A percentile compares a stretch with the other conserved stretches of the same genome.
These are phyloP conservation scores for Suillus subaureus DNA, from an alignment of 768 basidiomycete genomes.

Conservation along the genomic window DNA sequence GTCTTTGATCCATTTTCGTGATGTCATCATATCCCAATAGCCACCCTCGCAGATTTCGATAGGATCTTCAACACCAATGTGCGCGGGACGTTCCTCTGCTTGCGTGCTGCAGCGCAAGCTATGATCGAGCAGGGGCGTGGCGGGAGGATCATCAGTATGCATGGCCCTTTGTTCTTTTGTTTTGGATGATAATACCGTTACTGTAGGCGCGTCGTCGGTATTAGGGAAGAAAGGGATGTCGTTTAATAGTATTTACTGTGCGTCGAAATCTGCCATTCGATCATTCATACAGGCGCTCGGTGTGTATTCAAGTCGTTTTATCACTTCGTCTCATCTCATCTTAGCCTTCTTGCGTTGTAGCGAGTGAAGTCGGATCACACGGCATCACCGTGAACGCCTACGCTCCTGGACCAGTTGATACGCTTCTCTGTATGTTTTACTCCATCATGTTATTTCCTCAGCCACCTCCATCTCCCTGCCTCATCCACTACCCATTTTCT, in stretches of 20 bases:
- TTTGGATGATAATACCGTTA: neutral
- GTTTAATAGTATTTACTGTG: slow-evolving; percentile 23
- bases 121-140: slow-evolving; percentile 49
- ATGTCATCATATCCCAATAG: slow-evolving; percentile 19
- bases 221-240: slow-evolving; percentile 14
- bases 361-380: slow-evolving; percentile 23
- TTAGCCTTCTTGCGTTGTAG: slow-evolving; percentile 10
- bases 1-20: neutral
- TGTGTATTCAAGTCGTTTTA: neutral
- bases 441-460: neutral
- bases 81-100: slow-evolving; percentile 42
- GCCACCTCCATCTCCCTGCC: neutral
- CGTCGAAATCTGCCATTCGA: slow-evolving; percentile 39
- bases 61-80: slow-evolving; percentile 36
- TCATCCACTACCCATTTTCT: neutral
- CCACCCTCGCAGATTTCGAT: slow-evolving; percentile 34
- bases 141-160: slow-evolving; percentile 40
- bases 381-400: slow-evolving; percentile 21
- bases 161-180: neutral
- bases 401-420: neutral
- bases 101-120: slow-evolving; percentile 41
- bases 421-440: neutral
- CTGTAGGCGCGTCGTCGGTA: slow-evolving; percentile 33
- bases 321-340: neutral
- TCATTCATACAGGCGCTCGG: slow-evolving; percentile 34